These are phyloP conservation scores for Leccinum variicolor DNA, from an alignment of 768 basidiomycete species.

Conservation along the genomic window DNA sequence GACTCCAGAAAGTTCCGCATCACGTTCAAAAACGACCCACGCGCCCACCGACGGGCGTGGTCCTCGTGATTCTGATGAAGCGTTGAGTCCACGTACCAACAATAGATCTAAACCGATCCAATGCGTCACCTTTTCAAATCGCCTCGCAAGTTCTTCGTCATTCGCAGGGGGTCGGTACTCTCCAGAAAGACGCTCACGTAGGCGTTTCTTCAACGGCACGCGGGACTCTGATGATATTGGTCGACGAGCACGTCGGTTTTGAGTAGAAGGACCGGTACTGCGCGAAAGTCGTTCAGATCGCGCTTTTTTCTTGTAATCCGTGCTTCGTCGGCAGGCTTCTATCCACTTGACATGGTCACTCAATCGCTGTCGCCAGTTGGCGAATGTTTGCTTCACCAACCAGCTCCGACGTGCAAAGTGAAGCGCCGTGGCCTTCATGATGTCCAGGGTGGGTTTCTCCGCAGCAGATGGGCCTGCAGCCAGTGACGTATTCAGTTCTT, in stretches of 20 bases:
- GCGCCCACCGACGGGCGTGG: conserved; percentile 70
- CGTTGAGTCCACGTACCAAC: conserved; percentile 1
- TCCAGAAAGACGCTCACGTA: conserved; percentile 33
- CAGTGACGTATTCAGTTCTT: conserved; percentile 7
- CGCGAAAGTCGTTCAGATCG: conserved; percentile 32
- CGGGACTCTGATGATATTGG: conserved; percentile 23
- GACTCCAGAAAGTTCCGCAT: conserved; percentile 36
- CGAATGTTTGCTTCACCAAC: conserved; percentile 41
- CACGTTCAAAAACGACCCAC: conserved; percentile 58
- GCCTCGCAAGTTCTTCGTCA: conserved; percentile 61
- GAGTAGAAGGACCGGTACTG: conserved; percentile 10
- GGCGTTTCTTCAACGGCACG: conserved; percentile 25
- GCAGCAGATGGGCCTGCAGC: not conserved
- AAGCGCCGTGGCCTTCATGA: conserved; percentile 39
- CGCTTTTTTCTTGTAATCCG: conserved; percentile 57
- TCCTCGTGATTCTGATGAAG: conserved; percentile 63
- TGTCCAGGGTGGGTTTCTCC: conserved; percentile 17
- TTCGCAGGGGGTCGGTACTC: conserved; percentile 53
- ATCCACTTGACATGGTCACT: conserved; percentile 51
- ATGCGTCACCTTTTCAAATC: conserved; percentile 60
- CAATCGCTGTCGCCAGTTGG: conserved; percentile 45
- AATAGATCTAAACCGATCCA: not conserved
- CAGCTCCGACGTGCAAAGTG: conserved; percentile 40
- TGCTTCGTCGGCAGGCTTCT: conserved; percentile 59
- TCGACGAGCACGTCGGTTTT: conserved; percentile 21